Evolutionary conservation across 495 filamentous ascomycete genomes (phyloP).

Genomic region (Hyaloscypha hepaticicola): DNA sequence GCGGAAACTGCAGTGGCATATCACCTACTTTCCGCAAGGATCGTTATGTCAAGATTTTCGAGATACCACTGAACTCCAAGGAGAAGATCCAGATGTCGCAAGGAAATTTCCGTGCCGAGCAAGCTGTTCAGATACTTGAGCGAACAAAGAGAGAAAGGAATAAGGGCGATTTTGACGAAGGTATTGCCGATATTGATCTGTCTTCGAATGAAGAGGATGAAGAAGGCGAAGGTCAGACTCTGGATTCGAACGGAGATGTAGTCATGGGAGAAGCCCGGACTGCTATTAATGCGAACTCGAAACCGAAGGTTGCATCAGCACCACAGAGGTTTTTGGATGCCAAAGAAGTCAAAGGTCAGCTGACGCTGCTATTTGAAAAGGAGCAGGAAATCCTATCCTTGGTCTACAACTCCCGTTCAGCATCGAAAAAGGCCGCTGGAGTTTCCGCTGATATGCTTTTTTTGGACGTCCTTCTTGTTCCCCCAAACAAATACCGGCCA

Average conservation of each 20-base stretch:
- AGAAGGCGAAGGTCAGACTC: conserved; percentile 45
- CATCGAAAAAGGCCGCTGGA: conserved; percentile 44
- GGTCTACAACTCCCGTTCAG: conserved; percentile 74
- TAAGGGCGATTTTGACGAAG: conserved; percentile 52
- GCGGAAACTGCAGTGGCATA: conserved; percentile 69
- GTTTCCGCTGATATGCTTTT: conserved; percentile 90
- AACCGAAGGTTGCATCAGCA: conserved; percentile 34
- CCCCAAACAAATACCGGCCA: conserved; percentile 90
- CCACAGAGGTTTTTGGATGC: conserved; percentile 69
- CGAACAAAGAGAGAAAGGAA: conserved; percentile 31
- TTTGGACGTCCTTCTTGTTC: conserved; percentile 76
- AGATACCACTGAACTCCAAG: conserved; percentile 70
- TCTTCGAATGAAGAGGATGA: conserved; percentile 48
- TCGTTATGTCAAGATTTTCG: conserved; percentile 86
- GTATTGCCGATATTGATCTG: conserved; percentile 64
- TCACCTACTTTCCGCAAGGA: conserved; percentile 84
- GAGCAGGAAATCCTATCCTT: conserved; percentile 78
- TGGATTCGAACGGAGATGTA: conserved; percentile 52
- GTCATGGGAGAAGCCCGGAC: conserved; percentile 45
- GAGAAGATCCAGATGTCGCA: conserved; percentile 70
- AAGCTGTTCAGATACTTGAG: conserved; percentile 48
- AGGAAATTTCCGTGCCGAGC: conserved; percentile 63
- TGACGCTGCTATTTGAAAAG: conserved; percentile 79
- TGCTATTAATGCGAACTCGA: conserved; percentile 28
- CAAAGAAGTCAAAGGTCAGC: conserved; percentile 70